Conservation (phyloP, 441 rosid species). For the Syzygium syzygioides region DNA sequence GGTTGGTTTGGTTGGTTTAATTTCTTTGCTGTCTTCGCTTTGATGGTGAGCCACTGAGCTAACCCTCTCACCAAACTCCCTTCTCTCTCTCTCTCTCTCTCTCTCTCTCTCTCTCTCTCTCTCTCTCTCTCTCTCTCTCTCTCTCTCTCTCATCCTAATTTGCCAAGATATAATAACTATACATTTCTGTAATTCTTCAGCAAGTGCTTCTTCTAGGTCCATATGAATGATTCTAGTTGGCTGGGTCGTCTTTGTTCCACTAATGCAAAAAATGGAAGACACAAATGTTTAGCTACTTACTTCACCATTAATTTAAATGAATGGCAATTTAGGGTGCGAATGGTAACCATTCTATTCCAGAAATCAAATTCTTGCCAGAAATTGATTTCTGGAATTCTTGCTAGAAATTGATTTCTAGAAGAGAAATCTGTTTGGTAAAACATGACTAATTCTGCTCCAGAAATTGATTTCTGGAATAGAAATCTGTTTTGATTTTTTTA, state of each 20-base stretch:
- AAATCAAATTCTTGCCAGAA: too few species aligned
- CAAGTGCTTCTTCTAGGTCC: neutral
- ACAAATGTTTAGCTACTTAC: neutral
- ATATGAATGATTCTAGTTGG: neutral
- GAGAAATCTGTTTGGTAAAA: too few species aligned
- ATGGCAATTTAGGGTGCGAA: too few species aligned
- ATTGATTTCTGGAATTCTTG: too few species aligned
- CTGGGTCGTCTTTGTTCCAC: neutral
- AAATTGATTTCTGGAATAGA: too few species aligned
- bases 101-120: neutral
- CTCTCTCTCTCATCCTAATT: neutral
- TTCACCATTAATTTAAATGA: neutral
- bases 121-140: too few species aligned
- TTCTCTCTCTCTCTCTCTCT: neutral
- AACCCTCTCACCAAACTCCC: neutral
- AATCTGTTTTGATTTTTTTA: too few species aligned
- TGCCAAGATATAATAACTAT: neutral
- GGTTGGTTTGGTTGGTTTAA: conserved; percentile 1
- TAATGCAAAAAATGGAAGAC: neutral
- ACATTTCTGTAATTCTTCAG: neutral
- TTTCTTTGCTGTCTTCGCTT: neutral
- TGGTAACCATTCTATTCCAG: too few species aligned
- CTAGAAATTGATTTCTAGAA: too few species aligned
- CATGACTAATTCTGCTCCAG: too few species aligned
- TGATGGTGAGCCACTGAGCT: neutral